These are phyloP conservation scores for Penicillium salamii DNA, from an alignment of 495 filamentous ascomycete species.

Conservation along the genomic window DNA sequence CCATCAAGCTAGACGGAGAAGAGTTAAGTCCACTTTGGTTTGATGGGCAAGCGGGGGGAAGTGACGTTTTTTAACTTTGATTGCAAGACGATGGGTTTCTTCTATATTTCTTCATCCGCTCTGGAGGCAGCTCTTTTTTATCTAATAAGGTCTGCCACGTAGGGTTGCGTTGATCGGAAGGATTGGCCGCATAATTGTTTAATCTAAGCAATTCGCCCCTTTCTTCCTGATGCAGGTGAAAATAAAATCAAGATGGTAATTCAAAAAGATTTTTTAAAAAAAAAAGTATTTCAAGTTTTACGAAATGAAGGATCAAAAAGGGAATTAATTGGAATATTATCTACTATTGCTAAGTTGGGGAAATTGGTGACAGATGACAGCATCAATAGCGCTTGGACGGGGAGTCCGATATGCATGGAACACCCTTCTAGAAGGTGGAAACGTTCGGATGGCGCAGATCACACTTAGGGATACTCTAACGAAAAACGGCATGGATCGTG, in stretches of 20 bases:
- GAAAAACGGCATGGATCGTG: background rate
- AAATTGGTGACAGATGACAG: background rate
- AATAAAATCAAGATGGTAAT: background rate
- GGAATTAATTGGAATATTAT: background rate
- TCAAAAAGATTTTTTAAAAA: too few species aligned
- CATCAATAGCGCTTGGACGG: background rate
- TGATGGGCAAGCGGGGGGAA: background rate
- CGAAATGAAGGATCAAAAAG: too few species aligned
- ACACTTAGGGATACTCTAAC: background rate
- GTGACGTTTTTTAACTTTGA: background rate
- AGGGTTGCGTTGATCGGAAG: background rate
- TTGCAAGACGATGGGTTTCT: background rate
- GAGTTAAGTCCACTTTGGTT: background rate
- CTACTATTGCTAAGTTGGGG: background rate
- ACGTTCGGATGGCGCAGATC: background rate
- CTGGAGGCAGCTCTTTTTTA: slow-evolving; percentile 4
- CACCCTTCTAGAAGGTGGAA: slow-evolving; percentile 1
- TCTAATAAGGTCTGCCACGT: background rate
- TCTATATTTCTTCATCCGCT: slow-evolving; percentile 1
- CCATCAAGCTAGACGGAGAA: background rate
- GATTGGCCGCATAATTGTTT: background rate
- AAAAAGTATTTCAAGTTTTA: too few species aligned
- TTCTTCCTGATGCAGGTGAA: background rate
- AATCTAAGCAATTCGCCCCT: background rate
- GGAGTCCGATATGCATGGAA: slow-evolving; percentile 4